Evolutionary conservation across 139 green algal genomes (phyloP), one percentile per base, ranked within the genome.

Genomic region (Protoeuglena noctilucae): DNA sequence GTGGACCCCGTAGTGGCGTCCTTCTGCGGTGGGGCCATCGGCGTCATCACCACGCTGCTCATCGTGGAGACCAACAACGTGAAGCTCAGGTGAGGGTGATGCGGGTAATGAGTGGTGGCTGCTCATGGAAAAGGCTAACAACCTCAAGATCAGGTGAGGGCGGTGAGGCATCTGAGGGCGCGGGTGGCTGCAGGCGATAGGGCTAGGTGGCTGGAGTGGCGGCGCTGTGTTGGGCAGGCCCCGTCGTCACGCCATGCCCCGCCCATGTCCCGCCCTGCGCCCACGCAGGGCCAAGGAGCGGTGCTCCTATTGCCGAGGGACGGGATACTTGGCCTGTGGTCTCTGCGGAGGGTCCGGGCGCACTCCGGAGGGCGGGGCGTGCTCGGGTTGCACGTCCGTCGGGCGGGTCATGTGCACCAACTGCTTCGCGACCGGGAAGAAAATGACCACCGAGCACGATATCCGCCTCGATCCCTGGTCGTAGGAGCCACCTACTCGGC

Each of bases 1-100:
- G 86, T 98, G 46, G 91, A 98, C 65, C 91, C 91, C 43, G 96
- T 98, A 31, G 91, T 98, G 28, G 91, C 91, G 0, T 94, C 84
- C 30, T 98, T 98, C 73, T 94, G 82, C 60, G 91, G 91, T 16
- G 90, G 91, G 14, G 82, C 82, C 12, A 86, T 98, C 50, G 91
- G 91, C 12, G 91, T 92, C 50, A 67, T 98, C 46, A 87, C 78
- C 9, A 71, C 84, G 16, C 77, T 97, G 51, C 70, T 98, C 58
- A 72, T 97, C n/a, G 82, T 98, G 52, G 91, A 97, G 68, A 55
- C 79, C 6, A 93, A 94, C 67, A 96, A 96, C 71, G 74, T 93
- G 21, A 84, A 87, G 9, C 9, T 43, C 9, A 7, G 34, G 34
- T n/a, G n/a, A n/a, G n/a, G n/a, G n/a, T n/a, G n/a, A n/a, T n/a